These are phyloP conservation scores for Kodamaea ohmeri DNA, from an alignment of 1,139 yeast genomes.

Conservation along the genomic window DNA sequence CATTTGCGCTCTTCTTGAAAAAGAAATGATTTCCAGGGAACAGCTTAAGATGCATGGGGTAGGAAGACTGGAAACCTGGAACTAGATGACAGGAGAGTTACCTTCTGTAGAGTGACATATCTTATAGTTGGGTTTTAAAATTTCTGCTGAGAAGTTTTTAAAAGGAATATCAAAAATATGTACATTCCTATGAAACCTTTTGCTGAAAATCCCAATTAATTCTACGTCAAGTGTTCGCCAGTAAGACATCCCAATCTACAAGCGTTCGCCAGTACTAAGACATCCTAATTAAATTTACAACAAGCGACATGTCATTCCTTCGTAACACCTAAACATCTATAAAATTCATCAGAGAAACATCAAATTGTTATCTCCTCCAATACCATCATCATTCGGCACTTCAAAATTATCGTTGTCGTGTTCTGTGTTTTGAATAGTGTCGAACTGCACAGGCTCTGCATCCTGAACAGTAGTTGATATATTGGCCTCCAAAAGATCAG, in stretches of 20 bases:
- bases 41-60: background rate
- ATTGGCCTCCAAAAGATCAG: slow-evolving; percentile 6
- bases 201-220: no score
- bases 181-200: no score
- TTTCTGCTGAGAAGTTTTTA: no score
- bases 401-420: slow-evolving; percentile 2
- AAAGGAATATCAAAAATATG: no score
- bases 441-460: slow-evolving; percentile 3
- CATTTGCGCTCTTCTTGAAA: slow-evolving; percentile 1
- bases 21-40: background rate
- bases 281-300: background rate
- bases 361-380: slow-evolving; percentile 19
- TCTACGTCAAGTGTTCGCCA: no score
- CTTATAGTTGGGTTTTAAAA: no score
- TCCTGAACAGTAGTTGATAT: slow-evolving; percentile 6
- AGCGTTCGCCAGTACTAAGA: no score
- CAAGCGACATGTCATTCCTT: background rate
- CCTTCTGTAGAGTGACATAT: no score
- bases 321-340: background rate
- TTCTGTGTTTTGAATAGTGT: background rate
- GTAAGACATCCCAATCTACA: no score
- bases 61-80: no score
- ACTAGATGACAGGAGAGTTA: no score
- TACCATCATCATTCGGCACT: slow-evolving; percentile 16
- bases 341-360: slow-evolving; percentile 12